Evolutionary conservation across 1,284 basidiomycete genomes (phyloP).

Genomic region (Cryptococcus deneoformans): DNA sequence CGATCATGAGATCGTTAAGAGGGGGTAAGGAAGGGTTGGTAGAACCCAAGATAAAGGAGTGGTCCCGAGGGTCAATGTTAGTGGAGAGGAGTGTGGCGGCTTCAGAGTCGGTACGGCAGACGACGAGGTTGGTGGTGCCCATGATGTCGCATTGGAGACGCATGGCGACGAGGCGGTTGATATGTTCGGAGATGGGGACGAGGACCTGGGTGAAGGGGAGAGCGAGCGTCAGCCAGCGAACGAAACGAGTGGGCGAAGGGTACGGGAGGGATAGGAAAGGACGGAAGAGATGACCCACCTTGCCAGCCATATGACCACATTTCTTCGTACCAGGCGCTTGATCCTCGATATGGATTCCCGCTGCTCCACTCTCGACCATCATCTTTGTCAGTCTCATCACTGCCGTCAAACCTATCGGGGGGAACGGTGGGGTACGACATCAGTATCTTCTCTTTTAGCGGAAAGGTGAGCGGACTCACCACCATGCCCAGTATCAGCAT

Average conservation of each 20-base stretch:
- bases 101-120: constrained; percentile 75
- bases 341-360: constrained; percentile 73
- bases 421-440: neutral
- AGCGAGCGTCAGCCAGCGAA: neutral
- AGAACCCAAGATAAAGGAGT: constrained; percentile 90
- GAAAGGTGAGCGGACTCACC: constrained; percentile 54
- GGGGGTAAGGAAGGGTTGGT: constrained; percentile 70
- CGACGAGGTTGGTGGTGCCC: constrained; percentile 71
- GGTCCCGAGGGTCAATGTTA: constrained; percentile 96
- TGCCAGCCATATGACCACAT: constrained; percentile 72
- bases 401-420: constrained; percentile 67
- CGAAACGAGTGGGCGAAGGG: neutral
- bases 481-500: constrained; percentile 73
- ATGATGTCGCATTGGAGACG: constrained; percentile 76
- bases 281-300: constrained; percentile 51
- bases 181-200: constrained; percentile 68
- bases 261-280: neutral
- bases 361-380: constrained; percentile 72
- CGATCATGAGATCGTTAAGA: constrained; percentile 76
- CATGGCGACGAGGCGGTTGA: constrained; percentile 73
- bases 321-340: constrained; percentile 59
- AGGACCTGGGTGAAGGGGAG: constrained; percentile 38
- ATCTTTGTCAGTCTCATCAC: constrained; percentile 91
- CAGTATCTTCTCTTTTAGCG: neutral
- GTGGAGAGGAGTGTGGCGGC: constrained; percentile 95